Conservation (phyloP, 441 rosid species). For the Populus trichocarpa region DNA sequence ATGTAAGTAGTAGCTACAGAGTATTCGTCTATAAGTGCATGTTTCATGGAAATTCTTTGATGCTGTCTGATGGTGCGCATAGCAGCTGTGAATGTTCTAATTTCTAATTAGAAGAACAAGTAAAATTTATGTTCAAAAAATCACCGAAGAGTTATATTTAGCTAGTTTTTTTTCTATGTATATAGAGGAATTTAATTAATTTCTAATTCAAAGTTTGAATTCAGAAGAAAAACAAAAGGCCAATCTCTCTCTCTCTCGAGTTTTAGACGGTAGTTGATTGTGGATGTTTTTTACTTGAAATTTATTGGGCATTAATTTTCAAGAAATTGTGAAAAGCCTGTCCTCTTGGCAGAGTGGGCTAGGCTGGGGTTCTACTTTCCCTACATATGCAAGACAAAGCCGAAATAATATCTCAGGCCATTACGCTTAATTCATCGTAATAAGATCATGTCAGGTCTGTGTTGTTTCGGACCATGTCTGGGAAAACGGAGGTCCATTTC, state of each 20-base stretch:
- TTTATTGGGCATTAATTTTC: background rate
- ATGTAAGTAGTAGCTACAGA: constrained; percentile 14
- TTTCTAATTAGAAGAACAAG: background rate
- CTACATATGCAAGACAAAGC: background rate
- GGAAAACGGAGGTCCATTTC: no score
- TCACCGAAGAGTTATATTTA: background rate
- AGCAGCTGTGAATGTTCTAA: background rate
- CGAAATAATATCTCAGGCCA: background rate
- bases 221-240: no score
- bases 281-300: background rate
- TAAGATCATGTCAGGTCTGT: no score
- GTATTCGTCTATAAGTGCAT: background rate
- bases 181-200: background rate
- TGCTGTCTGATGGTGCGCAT: constrained; percentile 18
- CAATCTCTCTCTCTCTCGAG: no score
- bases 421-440: background rate
- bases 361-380: background rate
- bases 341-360: background rate
- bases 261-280: no score
- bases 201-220: no score
- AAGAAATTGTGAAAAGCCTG: background rate
- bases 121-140: background rate
- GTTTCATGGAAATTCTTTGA: constrained; percentile 25
- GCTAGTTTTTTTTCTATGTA: no score
- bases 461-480: no score